Evolutionary conservation across 352 stramenopile species (phyloP), one percentile per base, ranked within the genome.

Genomic region (Globisporangium alternatum): DNA sequence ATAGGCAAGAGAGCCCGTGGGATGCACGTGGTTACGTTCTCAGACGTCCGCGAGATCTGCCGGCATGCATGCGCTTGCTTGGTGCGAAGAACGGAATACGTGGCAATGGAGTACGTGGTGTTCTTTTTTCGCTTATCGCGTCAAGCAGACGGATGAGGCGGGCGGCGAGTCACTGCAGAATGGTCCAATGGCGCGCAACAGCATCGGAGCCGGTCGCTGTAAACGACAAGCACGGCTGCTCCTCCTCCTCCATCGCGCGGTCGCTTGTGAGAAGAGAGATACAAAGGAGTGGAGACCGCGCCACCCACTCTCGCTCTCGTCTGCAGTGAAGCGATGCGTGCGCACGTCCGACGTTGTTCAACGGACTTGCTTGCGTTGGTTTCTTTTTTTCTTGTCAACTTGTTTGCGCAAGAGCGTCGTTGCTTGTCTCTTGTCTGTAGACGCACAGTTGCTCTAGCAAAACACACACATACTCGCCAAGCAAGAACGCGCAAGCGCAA

Each of bases 121-220:
- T 54, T 54, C 22, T 31, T 53, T 31, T 22, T 35, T 30, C 7
- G 49, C 31, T 12, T 33, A 22, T 54, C 22, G 22, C 12, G 19
- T 28, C 13, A 35, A 25, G 28, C 28, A 8, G 0, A 31, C 9
- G 53, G 35, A 1, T 49, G 55, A 25, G 25, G 55, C 37, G 37
- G 25, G 39, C 55, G 17, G 13, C n/a, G 37, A 13, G 55, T 39
- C 55, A 61, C 41, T 39, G 37, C 22, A 4, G 17, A 25, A 19
- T 61, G 55, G 55, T 35, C 37, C 55, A 60, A 60, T 60, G 35
- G 22, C 5, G 15, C 39, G 8, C 51, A n/a, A 33, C 33, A 13
- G 13, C 17, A 22, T 19, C 8, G 35, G 54, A 22, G 21, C 13
- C 19, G 54, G 54, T 37, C n/a, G 1, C 35, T 60, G 54, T 60